phyloP scores from a whole-genome alignment of 2,329 filamentous ascomycete genomes.

The Neoarthrinium moseri region DNA sequence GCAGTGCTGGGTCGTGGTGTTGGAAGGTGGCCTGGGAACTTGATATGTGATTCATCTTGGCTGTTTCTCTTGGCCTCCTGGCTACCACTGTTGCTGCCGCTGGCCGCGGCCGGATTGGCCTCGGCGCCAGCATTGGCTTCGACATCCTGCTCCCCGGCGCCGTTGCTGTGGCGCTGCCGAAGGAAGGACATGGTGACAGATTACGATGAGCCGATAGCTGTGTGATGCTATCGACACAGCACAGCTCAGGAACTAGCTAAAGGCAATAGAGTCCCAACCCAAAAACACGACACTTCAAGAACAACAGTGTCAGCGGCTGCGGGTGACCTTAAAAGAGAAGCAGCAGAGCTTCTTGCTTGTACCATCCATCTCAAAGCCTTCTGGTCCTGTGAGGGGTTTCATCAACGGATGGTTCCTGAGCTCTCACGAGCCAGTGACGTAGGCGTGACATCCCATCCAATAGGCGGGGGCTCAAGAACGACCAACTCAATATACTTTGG shows the following conservation, averaged over 20 bases:
- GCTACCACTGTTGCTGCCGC: conserved; percentile 1
- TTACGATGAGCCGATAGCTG: background rate
- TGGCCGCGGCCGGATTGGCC: too few species aligned
- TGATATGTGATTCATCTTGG: background rate
- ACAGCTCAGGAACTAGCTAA: too few species aligned
- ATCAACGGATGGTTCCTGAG: background rate
- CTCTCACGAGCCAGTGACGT: conserved; percentile 3
- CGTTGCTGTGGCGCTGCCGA: background rate
- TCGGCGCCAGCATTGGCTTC: conserved; percentile 4
- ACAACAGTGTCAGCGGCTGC: too few species aligned
- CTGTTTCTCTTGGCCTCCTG: background rate
- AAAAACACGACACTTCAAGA: too few species aligned
- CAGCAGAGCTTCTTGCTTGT: too few species aligned
- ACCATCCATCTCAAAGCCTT: background rate
- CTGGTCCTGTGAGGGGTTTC: background rate
- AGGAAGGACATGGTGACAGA: conserved; percentile 3
- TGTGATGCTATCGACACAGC: background rate
- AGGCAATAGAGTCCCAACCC: too few species aligned
- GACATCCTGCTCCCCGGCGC: conserved; percentile 1
- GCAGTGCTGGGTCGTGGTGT: conserved; percentile 1
- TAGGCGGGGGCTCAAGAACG: background rate
- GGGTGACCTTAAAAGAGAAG: too few species aligned
- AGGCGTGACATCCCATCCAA: background rate
- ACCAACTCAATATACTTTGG: background rate
- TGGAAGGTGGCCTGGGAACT: conserved; percentile 5